These are phyloP conservation scores for Hypocreales sp. DNA, from an alignment of 2,329 filamentous ascomycete genomes.

Conservation along the genomic window DNA sequence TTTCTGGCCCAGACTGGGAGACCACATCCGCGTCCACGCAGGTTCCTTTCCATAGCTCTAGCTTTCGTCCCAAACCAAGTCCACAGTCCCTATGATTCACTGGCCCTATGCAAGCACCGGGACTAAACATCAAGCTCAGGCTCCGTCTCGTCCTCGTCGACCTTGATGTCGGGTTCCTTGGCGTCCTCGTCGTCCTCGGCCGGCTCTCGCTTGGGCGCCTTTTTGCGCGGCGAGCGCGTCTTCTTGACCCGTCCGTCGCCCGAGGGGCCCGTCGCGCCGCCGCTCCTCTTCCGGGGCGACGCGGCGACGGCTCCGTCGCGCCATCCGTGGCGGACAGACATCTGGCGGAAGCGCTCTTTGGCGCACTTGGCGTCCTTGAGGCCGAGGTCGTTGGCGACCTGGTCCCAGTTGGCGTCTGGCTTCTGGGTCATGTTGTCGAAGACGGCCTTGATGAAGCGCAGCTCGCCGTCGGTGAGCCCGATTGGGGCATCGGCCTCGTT, in stretches of 20 bases:
- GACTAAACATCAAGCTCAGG: no score
- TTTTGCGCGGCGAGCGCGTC: conserved; percentile 16
- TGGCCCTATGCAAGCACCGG: no score
- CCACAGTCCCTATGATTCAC: no score
- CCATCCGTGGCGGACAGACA: conserved; percentile 25
- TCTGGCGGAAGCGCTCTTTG: conserved; percentile 24
- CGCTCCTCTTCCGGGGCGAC: conserved; percentile 13
- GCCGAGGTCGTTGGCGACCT: conserved; percentile 17
- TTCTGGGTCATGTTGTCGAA: conserved; percentile 25
- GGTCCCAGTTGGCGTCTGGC: conserved; percentile 24
- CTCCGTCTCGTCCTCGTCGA: conserved; percentile 4
- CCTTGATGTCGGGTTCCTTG: conserved; percentile 4
- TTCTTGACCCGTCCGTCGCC: conserved; percentile 15
- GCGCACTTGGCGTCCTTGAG: conserved; percentile 26
- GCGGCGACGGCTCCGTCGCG: conserved; percentile 7
- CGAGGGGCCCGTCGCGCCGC: conserved; percentile 3
- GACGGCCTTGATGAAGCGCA: conserved; percentile 23
- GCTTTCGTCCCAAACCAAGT: no score
- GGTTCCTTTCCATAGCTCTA: no score
- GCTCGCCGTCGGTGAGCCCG: conserved; percentile 18
- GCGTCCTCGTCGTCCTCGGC: conserved; percentile 5
- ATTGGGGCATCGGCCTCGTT: conserved; percentile 7
- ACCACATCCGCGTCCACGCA: no score
- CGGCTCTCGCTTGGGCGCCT: conserved; percentile 7
- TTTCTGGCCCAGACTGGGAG: no score